A percentile compares a stretch with the other conserved stretches of the same genome.
These are phyloP conservation scores for Kodamaea derodonti DNA, from an alignment of 1,139 yeast species.

Conservation along the genomic window DNA sequence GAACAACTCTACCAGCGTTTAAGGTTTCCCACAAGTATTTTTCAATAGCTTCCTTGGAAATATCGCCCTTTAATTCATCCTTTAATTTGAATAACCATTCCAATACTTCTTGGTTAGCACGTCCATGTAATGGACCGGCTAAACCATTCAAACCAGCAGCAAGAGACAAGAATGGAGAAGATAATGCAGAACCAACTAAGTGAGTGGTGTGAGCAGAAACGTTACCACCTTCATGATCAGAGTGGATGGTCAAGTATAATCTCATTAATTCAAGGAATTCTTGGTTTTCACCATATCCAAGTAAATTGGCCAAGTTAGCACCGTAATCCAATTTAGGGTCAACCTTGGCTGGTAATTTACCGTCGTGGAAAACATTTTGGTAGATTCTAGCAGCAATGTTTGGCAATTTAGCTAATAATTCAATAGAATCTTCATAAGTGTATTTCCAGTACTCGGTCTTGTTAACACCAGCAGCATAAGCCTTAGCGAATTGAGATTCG, in stretches of 20 bases:
- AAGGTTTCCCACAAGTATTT: constrained; percentile 89
- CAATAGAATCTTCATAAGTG: constrained; percentile 86
- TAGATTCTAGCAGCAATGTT: constrained; percentile 91
- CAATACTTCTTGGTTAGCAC: constrained; percentile 97
- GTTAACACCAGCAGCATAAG: constrained; percentile 84
- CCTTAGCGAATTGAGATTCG: constrained; percentile 86
- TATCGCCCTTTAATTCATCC: constrained; percentile 68
- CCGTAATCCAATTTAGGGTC: constrained; percentile 84
- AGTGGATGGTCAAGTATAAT: constrained; percentile 90
- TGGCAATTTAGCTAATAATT: constrained; percentile 88
- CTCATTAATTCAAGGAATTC: constrained; percentile 90
- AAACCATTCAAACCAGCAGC: constrained; percentile 96
- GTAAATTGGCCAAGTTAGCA: constrained; percentile 79
- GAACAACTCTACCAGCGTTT: constrained; percentile 91
- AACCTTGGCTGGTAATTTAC: constrained; percentile 63
- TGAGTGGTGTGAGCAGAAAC: constrained; percentile 98
- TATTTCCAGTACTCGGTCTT: constrained; percentile 90
- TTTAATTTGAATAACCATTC: constrained; percentile 87
- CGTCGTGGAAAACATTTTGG: constrained; percentile 85
- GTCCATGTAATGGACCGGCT: constrained; percentile 98
- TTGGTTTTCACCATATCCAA: constrained; percentile 76
- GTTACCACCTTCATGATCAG: constrained; percentile 98
- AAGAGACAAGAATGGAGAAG: constrained; percentile 88
- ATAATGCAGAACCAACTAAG: constrained; percentile 91
- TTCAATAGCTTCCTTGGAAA: constrained; percentile 73